Base-by-base conservation (phyloP, 2,329 filamentous ascomycete species). In the Macrophomina tecta region DNA sequence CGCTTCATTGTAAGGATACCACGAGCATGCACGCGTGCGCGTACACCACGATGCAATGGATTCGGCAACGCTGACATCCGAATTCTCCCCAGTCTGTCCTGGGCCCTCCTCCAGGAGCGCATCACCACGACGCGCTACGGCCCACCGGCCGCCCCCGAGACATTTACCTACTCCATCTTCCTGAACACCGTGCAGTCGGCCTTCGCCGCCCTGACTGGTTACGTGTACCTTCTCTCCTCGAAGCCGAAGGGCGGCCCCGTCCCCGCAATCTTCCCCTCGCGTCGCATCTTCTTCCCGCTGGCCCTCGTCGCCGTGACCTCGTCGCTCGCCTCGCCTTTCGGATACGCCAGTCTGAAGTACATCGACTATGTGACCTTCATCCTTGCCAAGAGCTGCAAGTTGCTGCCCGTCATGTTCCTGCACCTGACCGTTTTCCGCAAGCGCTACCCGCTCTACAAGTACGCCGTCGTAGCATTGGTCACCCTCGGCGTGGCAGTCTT, bases 321-420 rank as follows among this genome's bases (percentile, higher is more conserved):
- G 73, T 93, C 92, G 4, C 90, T 98, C 63, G 93, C 94, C 46
- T 93, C 91, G n/a, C 94, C 94, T 2, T 97, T 97, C 75, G 95
- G 94, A 72, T 98, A 98, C 81, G 94, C 95, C 60, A 91, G 89
- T 68, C 89, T 98, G 61, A 89, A 91, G 45, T 93, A 98, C 79
- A 93, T 98, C 80, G 95, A 98, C 86, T 98, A 98, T 81, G 92
- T 98, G 75, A 97, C 95, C 36, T 98, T 97, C 81, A 92, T 97
- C 72, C 90, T 99, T 49, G 94, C 95, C 73, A 98, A 99, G 82
- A 94, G 91, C 73, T 99, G 95, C 90, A 99, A 99, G 83, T 87
- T 99, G 23, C 89, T 99, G n/a, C 95, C 95, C 2, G 95, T 99
- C 75, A 98, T 99, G 95, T 90, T 95, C 74, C 86, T 99, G 48